A percentile compares a stretch with the other conserved stretches of the same genome.
Evolutionary conservation across 352 stramenopile species (phyloP).

Genomic region (Pythium sukuiense): DNA sequence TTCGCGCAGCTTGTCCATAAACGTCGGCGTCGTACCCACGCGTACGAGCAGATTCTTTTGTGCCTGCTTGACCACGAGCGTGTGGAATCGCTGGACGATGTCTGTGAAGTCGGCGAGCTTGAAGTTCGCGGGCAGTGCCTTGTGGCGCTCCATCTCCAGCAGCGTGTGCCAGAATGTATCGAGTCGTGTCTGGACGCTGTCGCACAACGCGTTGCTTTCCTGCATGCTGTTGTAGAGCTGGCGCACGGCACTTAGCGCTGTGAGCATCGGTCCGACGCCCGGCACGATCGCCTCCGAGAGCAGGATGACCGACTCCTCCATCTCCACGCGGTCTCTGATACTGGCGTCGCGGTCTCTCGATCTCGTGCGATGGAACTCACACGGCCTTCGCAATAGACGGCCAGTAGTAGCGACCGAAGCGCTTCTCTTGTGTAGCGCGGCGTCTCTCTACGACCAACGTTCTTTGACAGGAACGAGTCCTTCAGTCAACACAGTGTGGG

Average conservation of each 20-base stretch:
- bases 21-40: constrained; percentile 19
- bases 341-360: background rate
- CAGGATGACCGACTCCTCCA: constrained; percentile 17
- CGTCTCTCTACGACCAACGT: background rate
- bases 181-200: constrained; percentile 19
- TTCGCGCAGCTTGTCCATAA: constrained; percentile 14
- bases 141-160: constrained; percentile 15
- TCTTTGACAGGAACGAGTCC: background rate
- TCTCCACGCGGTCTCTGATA: constrained; percentile 1
- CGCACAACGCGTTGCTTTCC: constrained; percentile 22
- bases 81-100: constrained; percentile 24
- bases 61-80: constrained; percentile 22
- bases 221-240: constrained; percentile 15
- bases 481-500: background rate
- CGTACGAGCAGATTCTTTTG: constrained; percentile 25
- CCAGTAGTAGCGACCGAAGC: background rate
- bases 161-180: constrained; percentile 16
- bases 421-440: background rate
- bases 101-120: constrained; percentile 24
- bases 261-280: constrained; percentile 18
- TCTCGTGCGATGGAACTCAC: background rate
- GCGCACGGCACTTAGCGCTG: constrained; percentile 14
- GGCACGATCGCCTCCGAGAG: constrained; percentile 18
- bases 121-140: constrained; percentile 13
- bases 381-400: background rate